Evolutionary conservation across 164 flowering plant species (phyloP).

Genomic region (Malania oleifera): DNA sequence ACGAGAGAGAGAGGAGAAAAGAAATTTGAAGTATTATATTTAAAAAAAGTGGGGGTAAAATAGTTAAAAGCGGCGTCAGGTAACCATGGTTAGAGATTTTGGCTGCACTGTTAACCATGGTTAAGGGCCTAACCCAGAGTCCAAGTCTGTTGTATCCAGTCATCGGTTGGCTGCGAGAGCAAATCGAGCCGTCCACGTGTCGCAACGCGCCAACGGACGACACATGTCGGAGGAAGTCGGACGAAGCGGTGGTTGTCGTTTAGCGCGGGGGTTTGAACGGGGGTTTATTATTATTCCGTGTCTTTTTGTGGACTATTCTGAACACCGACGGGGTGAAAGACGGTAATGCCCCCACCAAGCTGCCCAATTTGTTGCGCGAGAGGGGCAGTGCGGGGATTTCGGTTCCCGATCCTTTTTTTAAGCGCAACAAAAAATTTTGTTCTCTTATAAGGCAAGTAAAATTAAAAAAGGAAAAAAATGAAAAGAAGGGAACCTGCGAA

Average conservation of each 20-base stretch:
- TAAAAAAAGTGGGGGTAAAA: no score
- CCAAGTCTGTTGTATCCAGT: slow-evolving; percentile 3
- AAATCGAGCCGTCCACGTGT: slow-evolving; percentile 34
- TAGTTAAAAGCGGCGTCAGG: slow-evolving; percentile 30
- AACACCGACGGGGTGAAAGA: neutral
- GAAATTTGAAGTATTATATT: neutral
- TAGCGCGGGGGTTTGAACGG: neutral
- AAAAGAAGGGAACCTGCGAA: no score
- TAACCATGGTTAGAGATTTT: slow-evolving; percentile 28
- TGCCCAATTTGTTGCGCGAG: no score
- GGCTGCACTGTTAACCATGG: slow-evolving; percentile 12
- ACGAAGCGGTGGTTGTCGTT: slow-evolving; percentile 33
- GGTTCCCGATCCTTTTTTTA: no score
- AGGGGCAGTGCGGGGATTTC: no score
- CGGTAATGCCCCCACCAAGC: neutral
- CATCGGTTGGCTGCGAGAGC: slow-evolving; percentile 5
- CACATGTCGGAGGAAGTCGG: slow-evolving; percentile 32
- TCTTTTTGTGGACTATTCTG: neutral
- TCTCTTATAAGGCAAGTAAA: no score
- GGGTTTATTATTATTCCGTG: neutral
- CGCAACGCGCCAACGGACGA: slow-evolving; percentile 6
- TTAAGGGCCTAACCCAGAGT: slow-evolving; percentile 1
- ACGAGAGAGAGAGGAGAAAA: slow-evolving; percentile 9
- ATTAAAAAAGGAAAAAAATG: no score
- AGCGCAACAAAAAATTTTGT: no score